Conservation (phyloP, 257 asterid genomes). For the Salvia splendens region DNA sequence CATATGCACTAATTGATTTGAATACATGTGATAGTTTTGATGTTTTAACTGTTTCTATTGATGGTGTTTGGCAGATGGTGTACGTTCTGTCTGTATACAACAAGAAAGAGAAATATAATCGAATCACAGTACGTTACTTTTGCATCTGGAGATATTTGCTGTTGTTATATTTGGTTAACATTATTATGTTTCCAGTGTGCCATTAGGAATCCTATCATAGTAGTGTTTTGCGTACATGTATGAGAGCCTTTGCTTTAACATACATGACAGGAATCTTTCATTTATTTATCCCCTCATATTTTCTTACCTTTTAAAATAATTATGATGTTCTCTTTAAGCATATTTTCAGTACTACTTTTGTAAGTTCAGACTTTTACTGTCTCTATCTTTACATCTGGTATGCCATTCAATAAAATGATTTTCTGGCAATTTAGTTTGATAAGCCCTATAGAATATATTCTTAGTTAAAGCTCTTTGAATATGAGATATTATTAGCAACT, state of each 20-base stretch:
- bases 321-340: constrained; percentile 5
- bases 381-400: constrained; percentile 1
- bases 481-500: neutral
- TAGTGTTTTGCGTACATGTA: neutral
- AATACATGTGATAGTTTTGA: no score
- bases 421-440: constrained; percentile 13
- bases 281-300: no score
- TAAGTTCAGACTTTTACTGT: constrained; percentile 8
- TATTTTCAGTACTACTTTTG: neutral
- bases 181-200: constrained; percentile 17
- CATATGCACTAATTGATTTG: neutral
- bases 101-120: constrained; percentile 72
- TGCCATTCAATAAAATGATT: constrained; percentile 19
- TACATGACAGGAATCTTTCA: constrained; percentile 6
- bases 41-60: no score
- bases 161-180: constrained; percentile 16
- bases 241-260: neutral
- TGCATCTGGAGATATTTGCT: constrained; percentile 19
- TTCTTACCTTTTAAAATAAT: constrained; percentile 23
- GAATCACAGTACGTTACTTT: constrained; percentile 56
- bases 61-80: constrained; percentile 61
- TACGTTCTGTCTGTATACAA: constrained; percentile 72
- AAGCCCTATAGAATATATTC: constrained; percentile 18
- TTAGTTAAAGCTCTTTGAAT: neutral
- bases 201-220: constrained; percentile 24